Evolutionary conservation across 73 alveolate species (phyloP).

Genomic region (Diophrys appendiculata): DNA sequence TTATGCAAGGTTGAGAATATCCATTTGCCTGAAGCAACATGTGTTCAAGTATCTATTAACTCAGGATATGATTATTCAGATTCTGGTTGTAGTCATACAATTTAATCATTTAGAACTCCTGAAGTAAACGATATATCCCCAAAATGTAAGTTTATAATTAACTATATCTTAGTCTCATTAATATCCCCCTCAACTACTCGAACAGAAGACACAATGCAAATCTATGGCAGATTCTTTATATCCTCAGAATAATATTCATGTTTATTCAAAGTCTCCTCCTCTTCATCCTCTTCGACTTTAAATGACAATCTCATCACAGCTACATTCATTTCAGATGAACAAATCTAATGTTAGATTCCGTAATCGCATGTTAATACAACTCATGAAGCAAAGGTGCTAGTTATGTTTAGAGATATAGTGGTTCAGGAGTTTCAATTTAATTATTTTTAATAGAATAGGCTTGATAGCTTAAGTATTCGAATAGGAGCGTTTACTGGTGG

Average conservation of each 20-base stretch:
- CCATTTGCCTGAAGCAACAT: background rate
- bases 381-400: background rate
- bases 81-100: background rate
- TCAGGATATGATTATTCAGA: background rate
- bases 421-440: background rate
- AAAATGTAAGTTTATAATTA: too few species aligned
- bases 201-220: background rate
- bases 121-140: background rate
- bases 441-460: background rate
- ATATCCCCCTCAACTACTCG: too few species aligned
- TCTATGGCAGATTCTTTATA: background rate
- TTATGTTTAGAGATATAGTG: background rate
- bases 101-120: background rate
- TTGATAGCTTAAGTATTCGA: background rate
- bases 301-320: background rate
- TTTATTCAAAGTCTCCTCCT: too few species aligned
- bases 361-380: background rate
- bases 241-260: background rate
- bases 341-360: background rate
- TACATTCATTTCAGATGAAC: background rate
- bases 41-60: background rate
- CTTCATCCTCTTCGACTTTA: background rate
- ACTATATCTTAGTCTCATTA: too few species aligned
- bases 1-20: background rate
- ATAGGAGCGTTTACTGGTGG: background rate